phyloP scores from a whole-genome alignment of 2,329 filamentous ascomycete genomes.

The Calonectria pteridis region DNA sequence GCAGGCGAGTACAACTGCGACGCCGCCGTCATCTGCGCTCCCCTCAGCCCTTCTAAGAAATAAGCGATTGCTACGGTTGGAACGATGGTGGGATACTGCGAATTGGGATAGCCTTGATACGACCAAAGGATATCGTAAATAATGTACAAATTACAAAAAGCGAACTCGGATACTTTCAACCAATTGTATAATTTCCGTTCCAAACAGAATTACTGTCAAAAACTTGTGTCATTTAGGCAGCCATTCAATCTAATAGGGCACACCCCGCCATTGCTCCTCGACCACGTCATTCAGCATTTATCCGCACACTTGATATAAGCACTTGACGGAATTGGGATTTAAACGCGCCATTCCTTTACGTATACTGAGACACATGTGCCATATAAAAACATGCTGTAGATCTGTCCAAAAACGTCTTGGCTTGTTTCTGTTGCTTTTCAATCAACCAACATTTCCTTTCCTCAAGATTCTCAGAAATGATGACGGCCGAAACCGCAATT shows the following conservation, averaged over 20 bases:
- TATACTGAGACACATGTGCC: neutral
- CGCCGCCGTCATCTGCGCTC: neutral
- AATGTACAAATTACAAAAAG: neutral
- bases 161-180: neutral
- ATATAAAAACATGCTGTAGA: neutral
- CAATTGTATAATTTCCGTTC: neutral
- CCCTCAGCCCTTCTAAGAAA: neutral
- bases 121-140: neutral
- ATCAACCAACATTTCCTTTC: neutral
- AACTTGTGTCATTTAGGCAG: neutral
- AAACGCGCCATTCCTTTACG: neutral
- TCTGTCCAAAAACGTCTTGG: neutral
- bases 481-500: conserved; percentile 17
- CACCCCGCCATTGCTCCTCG: neutral
- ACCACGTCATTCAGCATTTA: conserved; percentile 17
- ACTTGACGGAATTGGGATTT: neutral
- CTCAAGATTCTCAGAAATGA: neutral
- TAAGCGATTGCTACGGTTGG: neutral
- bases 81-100: neutral
- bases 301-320: neutral
- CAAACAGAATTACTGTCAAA: too few species aligned
- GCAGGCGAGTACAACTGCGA: conserved; percentile 1
- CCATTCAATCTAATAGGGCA: neutral
- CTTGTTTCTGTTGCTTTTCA: neutral
- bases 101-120: neutral